Evolutionary conservation across 2,329 filamentous ascomycete genomes (phyloP).

Genomic region (Cyphellophora europaea): DNA sequence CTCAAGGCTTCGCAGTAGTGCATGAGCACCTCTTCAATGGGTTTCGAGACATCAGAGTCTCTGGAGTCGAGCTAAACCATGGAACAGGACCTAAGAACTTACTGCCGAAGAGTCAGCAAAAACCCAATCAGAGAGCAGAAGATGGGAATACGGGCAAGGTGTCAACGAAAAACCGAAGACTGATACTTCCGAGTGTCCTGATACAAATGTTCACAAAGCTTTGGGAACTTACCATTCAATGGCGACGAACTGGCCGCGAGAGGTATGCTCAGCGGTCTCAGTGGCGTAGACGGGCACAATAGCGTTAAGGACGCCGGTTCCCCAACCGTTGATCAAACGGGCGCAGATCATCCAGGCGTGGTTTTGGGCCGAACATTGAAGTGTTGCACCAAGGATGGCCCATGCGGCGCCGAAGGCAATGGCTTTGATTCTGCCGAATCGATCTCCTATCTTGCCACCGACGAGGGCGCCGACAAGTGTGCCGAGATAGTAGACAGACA

Average conservation of each 20-base stretch:
- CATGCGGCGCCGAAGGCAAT: conserved; percentile 50
- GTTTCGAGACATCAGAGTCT: too few relatives aligned
- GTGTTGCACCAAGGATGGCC: conserved; percentile 50
- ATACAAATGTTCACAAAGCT: too few relatives aligned
- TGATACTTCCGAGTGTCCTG: too few relatives aligned
- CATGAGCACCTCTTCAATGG: too few relatives aligned
- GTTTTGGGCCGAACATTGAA: conserved; percentile 60
- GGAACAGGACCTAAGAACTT: too few relatives aligned
- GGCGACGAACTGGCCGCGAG: conserved; percentile 59
- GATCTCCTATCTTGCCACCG: conserved; percentile 57
- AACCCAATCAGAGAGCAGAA: too few relatives aligned
- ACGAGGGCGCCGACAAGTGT: conserved; percentile 55
- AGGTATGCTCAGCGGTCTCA: conserved; percentile 59
- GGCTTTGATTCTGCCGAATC: conserved; percentile 52
- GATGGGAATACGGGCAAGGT: too few relatives aligned
- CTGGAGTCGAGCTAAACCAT: too few relatives aligned
- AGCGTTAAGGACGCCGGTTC: conserved; percentile 60
- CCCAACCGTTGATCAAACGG: conserved; percentile 54
- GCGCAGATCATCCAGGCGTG: conserved; percentile 60
- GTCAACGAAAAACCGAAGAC: too few relatives aligned
- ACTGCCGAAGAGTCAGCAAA: too few relatives aligned
- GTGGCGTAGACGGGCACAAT: conserved; percentile 62
- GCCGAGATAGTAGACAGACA: conserved; percentile 44
- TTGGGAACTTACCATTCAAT: too few relatives aligned
- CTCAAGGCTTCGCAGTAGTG: too few relatives aligned